These are phyloP conservation scores for Gastrodia elata DNA, from an alignment of 106 monocot genomes.

Conservation along the genomic window DNA sequence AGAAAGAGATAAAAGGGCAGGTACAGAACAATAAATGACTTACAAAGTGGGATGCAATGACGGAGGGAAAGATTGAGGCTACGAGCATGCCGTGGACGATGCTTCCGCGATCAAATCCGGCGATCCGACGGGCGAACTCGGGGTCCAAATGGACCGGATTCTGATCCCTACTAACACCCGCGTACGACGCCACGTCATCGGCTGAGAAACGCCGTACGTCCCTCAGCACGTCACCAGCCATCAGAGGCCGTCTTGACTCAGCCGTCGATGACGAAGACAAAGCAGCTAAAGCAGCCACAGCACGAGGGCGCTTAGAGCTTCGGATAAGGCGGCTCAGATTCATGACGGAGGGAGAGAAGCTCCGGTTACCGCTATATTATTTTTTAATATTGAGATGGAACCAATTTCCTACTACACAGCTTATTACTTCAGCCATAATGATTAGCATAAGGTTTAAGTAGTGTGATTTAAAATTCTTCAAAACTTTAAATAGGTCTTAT, in stretches of 20 bases:
- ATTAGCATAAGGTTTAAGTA: no score
- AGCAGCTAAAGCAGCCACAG: neutral
- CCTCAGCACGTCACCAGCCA: constrained; percentile 41
- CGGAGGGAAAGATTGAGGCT: constrained; percentile 67
- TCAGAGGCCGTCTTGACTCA: constrained; percentile 12
- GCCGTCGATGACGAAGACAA: neutral
- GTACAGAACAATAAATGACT: neutral
- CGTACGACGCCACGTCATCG: constrained; percentile 43
- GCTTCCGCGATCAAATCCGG: constrained; percentile 47
- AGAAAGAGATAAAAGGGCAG: neutral
- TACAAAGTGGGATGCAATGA: constrained; percentile 79
- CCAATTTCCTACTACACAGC: no score
- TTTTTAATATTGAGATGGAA: no score
- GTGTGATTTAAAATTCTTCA: no score
- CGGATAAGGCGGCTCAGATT: constrained; percentile 1
- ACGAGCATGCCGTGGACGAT: constrained; percentile 93
- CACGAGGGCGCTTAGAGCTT: neutral
- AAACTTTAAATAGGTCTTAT: no score
- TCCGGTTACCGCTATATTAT: no score
- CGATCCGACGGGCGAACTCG: constrained; percentile 29
- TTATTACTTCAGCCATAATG: no score
- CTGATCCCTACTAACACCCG: constrained; percentile 54
- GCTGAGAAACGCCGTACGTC: constrained; percentile 38
- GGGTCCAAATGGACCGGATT: constrained; percentile 69
- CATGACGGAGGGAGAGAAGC: no score